phyloP scores from a whole-genome alignment of 805 yeast genomes.

The Schwanniomyces pseudopolymorphus region DNA sequence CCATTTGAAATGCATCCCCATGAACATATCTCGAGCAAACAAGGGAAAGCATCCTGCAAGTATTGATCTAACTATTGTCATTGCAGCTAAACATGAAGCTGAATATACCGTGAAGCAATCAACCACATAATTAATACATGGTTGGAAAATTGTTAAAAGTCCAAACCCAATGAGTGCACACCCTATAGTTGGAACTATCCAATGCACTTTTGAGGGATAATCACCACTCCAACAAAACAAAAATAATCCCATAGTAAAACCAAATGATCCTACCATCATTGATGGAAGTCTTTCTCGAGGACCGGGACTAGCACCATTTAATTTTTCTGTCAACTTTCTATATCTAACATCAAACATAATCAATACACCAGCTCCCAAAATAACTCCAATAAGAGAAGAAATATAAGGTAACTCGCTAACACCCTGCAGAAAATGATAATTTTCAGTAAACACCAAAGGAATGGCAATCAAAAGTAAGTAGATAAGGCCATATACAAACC shows the following conservation, averaged over 20 bases:
- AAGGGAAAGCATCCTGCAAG: slow-evolving; percentile 64
- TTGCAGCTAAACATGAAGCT: slow-evolving; percentile 66
- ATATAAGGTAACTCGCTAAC: slow-evolving; percentile 28
- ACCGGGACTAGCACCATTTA: slow-evolving; percentile 53
- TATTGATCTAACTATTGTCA: slow-evolving; percentile 56
- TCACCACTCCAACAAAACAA: slow-evolving; percentile 91
- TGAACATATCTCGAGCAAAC: slow-evolving; percentile 54
- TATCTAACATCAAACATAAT: slow-evolving; percentile 16
- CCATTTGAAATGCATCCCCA: slow-evolving; percentile 50
- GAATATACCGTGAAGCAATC: slow-evolving; percentile 59
- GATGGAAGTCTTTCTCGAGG: slow-evolving; percentile 86
- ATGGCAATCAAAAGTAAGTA: slow-evolving; percentile 38
- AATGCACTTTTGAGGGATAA: slow-evolving; percentile 68
- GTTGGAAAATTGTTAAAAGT: slow-evolving; percentile 55
- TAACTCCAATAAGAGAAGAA: slow-evolving; percentile 33
- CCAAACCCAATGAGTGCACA: slow-evolving; percentile 45
- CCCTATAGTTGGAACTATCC: slow-evolving; percentile 61
- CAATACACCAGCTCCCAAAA: slow-evolving; percentile 28
- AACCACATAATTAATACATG: slow-evolving; percentile 58
- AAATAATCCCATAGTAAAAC: slow-evolving; percentile 75
- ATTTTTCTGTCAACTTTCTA: slow-evolving; percentile 28
- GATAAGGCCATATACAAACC: slow-evolving; percentile 35
- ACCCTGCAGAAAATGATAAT: slow-evolving; percentile 23
- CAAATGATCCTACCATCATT: slow-evolving; percentile 69
- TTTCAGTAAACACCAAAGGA: slow-evolving; percentile 39